Percentiles rank a stretch among this genome's conserved stretches.
Evolutionary conservation across 2,329 filamentous ascomycete genomes (phyloP).

Genomic region (Lachnellula suecica): DNA sequence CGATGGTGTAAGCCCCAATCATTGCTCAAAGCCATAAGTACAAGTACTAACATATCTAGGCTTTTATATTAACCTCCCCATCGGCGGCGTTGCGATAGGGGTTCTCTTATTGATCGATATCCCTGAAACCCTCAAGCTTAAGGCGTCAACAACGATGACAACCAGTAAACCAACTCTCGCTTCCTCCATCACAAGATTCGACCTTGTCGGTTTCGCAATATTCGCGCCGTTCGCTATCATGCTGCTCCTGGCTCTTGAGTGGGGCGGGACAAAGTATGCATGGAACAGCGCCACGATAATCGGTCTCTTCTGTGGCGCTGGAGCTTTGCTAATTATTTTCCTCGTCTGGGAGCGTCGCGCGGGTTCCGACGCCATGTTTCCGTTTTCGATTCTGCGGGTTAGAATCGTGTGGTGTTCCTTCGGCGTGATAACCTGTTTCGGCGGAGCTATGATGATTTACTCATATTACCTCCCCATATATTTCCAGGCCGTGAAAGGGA

Average conservation of each 20-base stretch:
- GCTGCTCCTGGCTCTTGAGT: conserved; percentile 35
- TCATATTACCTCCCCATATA: conserved; percentile 27
- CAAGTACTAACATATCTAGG: conserved; percentile 13
- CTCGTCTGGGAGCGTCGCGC: conserved; percentile 21
- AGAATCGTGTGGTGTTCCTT: conserved; percentile 20
- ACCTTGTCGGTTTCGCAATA: conserved; percentile 33
- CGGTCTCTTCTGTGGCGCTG: conserved; percentile 26
- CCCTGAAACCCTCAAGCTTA: conserved; percentile 24
- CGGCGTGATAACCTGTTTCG: conserved; percentile 4
- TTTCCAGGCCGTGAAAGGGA: conserved; percentile 32
- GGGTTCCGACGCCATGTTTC: conserved; percentile 30
- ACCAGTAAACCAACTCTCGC: too few relatives aligned
- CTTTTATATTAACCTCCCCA: conserved; percentile 40
- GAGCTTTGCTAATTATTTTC: conserved; percentile 22
- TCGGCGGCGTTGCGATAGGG: conserved; percentile 33
- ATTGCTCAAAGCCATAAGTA: not conserved
- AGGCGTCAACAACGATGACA: not conserved
- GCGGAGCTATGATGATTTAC: conserved; percentile 1
- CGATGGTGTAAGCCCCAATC: conserved; percentile 9
- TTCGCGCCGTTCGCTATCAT: conserved; percentile 32
- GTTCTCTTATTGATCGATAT: conserved; percentile 36
- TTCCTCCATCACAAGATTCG: conserved; percentile 19
- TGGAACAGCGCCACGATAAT: conserved; percentile 31
- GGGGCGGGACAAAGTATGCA: conserved; percentile 31
- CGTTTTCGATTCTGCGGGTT: conserved; percentile 19